Base-by-base conservation (phyloP, 441 rosid genomes). In the Mallotus repandus region DNA sequence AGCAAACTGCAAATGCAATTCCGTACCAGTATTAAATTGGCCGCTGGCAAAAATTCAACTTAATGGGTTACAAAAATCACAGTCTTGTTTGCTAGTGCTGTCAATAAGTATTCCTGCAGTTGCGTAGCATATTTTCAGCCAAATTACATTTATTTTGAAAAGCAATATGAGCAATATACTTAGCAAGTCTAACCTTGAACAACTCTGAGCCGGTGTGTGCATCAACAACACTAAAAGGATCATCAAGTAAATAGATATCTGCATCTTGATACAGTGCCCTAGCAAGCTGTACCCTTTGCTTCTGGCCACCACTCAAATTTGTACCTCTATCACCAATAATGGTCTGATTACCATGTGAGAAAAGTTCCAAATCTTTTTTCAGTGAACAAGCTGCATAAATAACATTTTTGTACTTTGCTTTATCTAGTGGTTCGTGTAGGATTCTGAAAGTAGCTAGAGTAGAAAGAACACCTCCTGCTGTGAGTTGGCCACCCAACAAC, bases 181-280 rank as follows among this genome's bases (percentile, higher is more conserved):
- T 22, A 60, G 57, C 8, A 75, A 71, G 52, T 73, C 84, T 82
- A 78, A 96, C 99, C 96, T 89, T 90, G 82, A 96, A 96, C 80
- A 96, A 77, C 65, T 96, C 99, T 70, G 98, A 90, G 76, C 97
- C 90, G 29, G 29, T 25, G 29, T 25, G 29, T 0, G 29, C 29
- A 25, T 25, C 29, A 25, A 25, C 29, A 25, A 25, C 29, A 25
- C 29, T 25, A 25, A 25, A 25, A 25, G 29, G 29, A 25, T 25
- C 29, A 25, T 25, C 29, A 25, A 25, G 29, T 25, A 25, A 25
- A 25, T 25, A 25, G 29, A 25, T 25, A 25, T 25, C 29, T 55
- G 97, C 99, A 84, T 93, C 99, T 87, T 96, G 99, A 88, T 96
- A 96, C 55, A 96, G 87, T 10, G 99, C 99, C 86, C 98, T 89